These are phyloP conservation scores for Aureobasidium mangrovei DNA, from an alignment of 2,329 filamentous ascomycete genomes.

Conservation along the genomic window DNA sequence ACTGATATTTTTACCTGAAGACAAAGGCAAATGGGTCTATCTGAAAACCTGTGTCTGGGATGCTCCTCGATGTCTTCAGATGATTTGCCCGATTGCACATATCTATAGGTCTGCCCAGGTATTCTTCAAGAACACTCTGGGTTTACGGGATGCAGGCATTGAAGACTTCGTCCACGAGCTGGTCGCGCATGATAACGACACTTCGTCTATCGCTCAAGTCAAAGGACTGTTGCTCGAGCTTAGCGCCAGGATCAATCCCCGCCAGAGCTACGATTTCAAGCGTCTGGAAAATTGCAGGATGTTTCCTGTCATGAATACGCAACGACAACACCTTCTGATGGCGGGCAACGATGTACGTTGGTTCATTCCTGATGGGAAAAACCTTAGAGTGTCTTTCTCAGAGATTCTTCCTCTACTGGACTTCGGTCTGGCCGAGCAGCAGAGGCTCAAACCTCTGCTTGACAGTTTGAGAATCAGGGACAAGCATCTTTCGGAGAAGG, in stretches of 20 bases:
- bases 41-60: conserved; percentile 3
- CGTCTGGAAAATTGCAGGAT: neutral
- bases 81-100: neutral
- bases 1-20: neutral
- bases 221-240: conserved; percentile 10
- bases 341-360: neutral
- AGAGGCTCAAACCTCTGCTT: conserved; percentile 2
- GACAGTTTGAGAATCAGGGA: neutral
- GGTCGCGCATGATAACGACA: neutral
- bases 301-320: neutral
- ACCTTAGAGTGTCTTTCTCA: neutral
- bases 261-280: neutral
- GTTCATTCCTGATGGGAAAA: neutral
- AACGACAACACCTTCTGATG: neutral
- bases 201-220: neutral
- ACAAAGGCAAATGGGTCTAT: neutral
- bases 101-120: neutral
- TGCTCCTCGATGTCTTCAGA: neutral
- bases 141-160: neutral
- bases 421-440: neutral
- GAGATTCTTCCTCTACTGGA: neutral
- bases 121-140: neutral
- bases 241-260: neutral
- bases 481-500: neutral
- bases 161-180: neutral